Evolutionary conservation across 768 basidiomycete genomes (phyloP), one percentile per base, ranked within the genome.

Genomic region (Auricularia cornea): DNA sequence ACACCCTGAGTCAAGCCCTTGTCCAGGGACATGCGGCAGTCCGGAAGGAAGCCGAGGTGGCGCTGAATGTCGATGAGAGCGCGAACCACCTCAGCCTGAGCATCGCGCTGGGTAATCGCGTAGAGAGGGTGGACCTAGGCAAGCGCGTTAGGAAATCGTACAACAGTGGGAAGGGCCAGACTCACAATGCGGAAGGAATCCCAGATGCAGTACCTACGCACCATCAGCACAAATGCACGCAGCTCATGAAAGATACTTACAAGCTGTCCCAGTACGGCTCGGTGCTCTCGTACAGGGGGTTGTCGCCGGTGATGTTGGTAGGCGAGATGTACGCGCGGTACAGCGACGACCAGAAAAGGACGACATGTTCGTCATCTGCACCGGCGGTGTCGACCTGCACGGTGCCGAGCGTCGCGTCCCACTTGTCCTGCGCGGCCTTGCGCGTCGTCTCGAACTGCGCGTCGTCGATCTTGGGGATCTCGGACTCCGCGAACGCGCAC

Each of bases 301-400:
- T 71, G 61, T 71, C 70, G 33, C 70, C 70, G 2, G 70, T 71
- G 31, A 70, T 62, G 40, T 71, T 71, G 2, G 63, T 70, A 4
- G 86, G 86, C 2, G 81, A 79, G 56, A 87, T 82, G 68, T 87
- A 85, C 0, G 81, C 83, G 59, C 86, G 69, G 66, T 88, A 71
- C 11, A 71, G 40, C 30, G 62, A 63, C 20, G 54, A 59, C 31
- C 52, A 63, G 56, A 63, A 63, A 14, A 57, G 30, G 8, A 29
- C 56, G 6, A 59, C 56, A 26, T 23, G 28, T 8, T 63, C 62
- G n/a, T 59, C 31, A 59, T 11, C 11, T 8, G 44, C 56, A n/a
- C 62, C 62, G 20, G n/a, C n/a, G 11, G 28, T 33, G 28, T 59
- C 62, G 20, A 54, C 10, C 28, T 48, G 18, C 11, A 63, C 31